phyloP scores from a whole-genome alignment of 2,329 filamentous ascomycete genomes.

The Penicillium verrucosum region DNA sequence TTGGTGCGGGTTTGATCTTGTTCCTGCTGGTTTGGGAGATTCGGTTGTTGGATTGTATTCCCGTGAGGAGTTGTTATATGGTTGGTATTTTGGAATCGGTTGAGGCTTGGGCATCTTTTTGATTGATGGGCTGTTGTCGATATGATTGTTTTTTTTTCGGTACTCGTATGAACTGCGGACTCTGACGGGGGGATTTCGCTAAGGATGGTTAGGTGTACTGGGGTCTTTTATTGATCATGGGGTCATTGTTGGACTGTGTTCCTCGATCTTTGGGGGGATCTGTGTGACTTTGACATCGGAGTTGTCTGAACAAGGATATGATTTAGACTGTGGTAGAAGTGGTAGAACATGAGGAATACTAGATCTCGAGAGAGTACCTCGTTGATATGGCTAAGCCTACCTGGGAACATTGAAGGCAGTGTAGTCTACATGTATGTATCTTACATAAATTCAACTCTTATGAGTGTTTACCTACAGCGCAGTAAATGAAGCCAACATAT shows the following conservation, averaged over 20 bases:
- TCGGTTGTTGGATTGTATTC: too few species aligned
- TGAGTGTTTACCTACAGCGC: background rate
- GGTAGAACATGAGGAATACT: background rate
- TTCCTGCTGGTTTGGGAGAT: too few species aligned
- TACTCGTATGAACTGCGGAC: conserved; percentile 53
- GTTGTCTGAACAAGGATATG: conserved; percentile 9
- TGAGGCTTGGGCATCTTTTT: too few species aligned
- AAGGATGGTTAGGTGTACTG: background rate
- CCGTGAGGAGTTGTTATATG: too few species aligned
- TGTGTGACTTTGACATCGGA: conserved; percentile 29
- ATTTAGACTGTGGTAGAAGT: background rate
- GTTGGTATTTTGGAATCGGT: too few species aligned
- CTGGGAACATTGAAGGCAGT: background rate
- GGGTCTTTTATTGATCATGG: conserved; percentile 14
- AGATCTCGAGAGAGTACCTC: background rate
- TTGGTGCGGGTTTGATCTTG: too few species aligned
- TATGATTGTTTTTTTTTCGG: conserved; percentile 35
- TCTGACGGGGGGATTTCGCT: background rate
- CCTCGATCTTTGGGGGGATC: conserved; percentile 26
- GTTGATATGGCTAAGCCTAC: background rate
- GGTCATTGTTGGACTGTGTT: conserved; percentile 7
- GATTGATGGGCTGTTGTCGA: too few species aligned
- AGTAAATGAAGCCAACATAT: background rate
- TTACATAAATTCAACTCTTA: background rate
- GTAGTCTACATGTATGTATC: background rate